Evolutionary conservation across 345 rosid species (phyloP), one percentile per base, ranked within the genome.

Genomic region (Citrus medica): DNA sequence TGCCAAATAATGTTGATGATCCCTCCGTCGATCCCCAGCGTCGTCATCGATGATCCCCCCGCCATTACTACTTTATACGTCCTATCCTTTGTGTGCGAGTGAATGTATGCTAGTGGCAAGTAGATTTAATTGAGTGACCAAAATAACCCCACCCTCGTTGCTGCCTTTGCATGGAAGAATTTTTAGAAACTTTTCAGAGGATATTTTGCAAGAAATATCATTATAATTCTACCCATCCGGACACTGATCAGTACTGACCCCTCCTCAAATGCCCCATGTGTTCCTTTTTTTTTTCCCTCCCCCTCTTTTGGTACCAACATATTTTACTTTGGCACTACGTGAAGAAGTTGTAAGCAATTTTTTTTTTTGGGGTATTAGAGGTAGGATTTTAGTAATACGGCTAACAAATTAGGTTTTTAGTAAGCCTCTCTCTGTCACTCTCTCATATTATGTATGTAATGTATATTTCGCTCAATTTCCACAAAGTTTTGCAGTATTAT

Each of bases 401-500:
- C 83, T 83, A 75, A 85, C 86, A 40, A 59, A 10, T 77, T 79
- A 86, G 78, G 66, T 70, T 24, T 9, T 51, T 6, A 2, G 24
- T 25, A 79, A 42, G 35, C 28, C 33, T 5, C 58, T 24, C 37
- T 42, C 24, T n/a, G 56, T 76, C 22, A 16, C 22, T 66, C 38
- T 27, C 7, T 64, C 68, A 51, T 71, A 51, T 73, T 59, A 27
- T 76, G 83, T 79, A 83, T 79, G 78, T 78, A 84, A 82, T 86
- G 85, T 88, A 86, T 77, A 88, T 82, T 81, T 77, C 53, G 64
- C 65, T 59, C 74, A 64, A 79, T 80, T 80, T 75, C 63, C 69
- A 46, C 75, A 82, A 85, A 81, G 83, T 88, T 83, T 88, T 86
- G 88, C 74, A 80, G 72, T 82, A 42, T 53, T 17, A 51, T 51